Conservation (phyloP, 805 yeast genomes). For the Starmerella vitae region DNA sequence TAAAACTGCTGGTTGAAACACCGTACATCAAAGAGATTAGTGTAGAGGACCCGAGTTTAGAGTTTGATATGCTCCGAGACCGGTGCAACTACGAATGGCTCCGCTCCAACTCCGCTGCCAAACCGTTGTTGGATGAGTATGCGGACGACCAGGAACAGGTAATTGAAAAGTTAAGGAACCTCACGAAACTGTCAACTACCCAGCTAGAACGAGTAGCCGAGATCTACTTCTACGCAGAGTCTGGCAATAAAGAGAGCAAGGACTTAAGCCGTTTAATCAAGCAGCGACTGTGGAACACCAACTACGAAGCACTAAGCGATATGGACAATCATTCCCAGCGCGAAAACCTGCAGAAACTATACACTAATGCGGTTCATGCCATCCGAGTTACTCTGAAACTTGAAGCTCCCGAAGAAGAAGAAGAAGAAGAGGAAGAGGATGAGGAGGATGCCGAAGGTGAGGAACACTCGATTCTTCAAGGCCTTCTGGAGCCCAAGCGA, state of each 20-base stretch:
- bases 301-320: constrained; percentile 59
- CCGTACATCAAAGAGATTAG: constrained; percentile 51
- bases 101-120: constrained; percentile 17
- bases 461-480: too few species aligned
- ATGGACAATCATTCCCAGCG: constrained; percentile 70
- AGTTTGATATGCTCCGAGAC: constrained; percentile 83
- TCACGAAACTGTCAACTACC: constrained; percentile 53
- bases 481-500: background rate
- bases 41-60: constrained; percentile 89
- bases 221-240: constrained; percentile 44
- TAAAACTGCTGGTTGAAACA: constrained; percentile 43
- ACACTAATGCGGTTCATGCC: constrained; percentile 25
- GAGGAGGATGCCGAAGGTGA: background rate
- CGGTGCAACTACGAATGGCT: constrained; percentile 54
- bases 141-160: constrained; percentile 26
- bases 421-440: constrained; percentile 9
- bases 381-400: constrained; percentile 10
- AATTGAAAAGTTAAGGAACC: constrained; percentile 29
- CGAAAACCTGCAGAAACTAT: constrained; percentile 55
- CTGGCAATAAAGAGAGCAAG: constrained; percentile 18
- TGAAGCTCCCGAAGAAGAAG: constrained; percentile 4
- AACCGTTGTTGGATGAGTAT: constrained; percentile 13
- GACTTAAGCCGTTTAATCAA: constrained; percentile 49
- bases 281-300: constrained; percentile 60
- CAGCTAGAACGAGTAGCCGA: constrained; percentile 71